phyloP scores from a whole-genome alignment of 2,329 filamentous ascomycete genomes.

The Purpureocillium lavendulum region DNA sequence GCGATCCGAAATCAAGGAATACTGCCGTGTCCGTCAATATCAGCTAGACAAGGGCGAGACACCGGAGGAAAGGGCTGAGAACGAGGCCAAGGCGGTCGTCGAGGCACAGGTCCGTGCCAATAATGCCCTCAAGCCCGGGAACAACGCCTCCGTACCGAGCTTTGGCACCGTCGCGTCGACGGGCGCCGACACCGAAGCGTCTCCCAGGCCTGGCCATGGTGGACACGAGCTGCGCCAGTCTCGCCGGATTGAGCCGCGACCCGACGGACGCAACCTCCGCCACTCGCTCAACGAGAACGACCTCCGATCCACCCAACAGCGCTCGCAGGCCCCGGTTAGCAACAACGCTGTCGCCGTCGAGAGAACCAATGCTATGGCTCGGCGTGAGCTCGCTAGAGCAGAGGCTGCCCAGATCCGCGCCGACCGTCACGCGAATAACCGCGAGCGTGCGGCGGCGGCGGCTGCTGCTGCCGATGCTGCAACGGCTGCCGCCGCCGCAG shows the following conservation, averaged over 20 bases:
- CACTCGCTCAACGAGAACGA: slow-evolving; percentile 15
- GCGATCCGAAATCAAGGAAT: slow-evolving; percentile 53
- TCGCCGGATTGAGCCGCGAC: slow-evolving; percentile 28
- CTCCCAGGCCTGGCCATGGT: slow-evolving; percentile 12
- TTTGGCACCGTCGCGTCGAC: slow-evolving; percentile 12
- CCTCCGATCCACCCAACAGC: slow-evolving; percentile 10
- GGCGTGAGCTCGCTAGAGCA: slow-evolving; percentile 42
- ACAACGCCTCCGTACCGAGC: slow-evolving; percentile 10
- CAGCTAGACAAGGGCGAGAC: slow-evolving; percentile 40
- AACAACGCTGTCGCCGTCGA: slow-evolving; percentile 21
- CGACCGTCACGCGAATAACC: slow-evolving; percentile 36
- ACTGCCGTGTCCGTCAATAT: slow-evolving; percentile 50
- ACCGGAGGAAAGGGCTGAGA: slow-evolving; percentile 38
- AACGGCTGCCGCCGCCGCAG: slow-evolving; percentile 17
- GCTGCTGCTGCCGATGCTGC: slow-evolving; percentile 23
- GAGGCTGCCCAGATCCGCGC: slow-evolving; percentile 43
- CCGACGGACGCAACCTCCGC: slow-evolving; percentile 17
- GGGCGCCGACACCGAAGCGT: slow-evolving; percentile 7
- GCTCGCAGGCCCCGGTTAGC: slow-evolving; percentile 15
- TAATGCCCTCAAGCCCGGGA: slow-evolving; percentile 16
- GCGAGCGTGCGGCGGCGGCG: slow-evolving; percentile 26
- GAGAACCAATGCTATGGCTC: slow-evolving; percentile 39
- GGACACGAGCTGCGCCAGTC: slow-evolving; percentile 34
- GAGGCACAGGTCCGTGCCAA: slow-evolving; percentile 40
- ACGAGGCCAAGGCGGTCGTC: slow-evolving; percentile 43